A percentile compares a stretch with the other conserved stretches of the same genome.
Evolutionary conservation across 192 early-diverging fungal genomes (phyloP).

Genomic region (Gryganskiella cystojenkinii): DNA sequence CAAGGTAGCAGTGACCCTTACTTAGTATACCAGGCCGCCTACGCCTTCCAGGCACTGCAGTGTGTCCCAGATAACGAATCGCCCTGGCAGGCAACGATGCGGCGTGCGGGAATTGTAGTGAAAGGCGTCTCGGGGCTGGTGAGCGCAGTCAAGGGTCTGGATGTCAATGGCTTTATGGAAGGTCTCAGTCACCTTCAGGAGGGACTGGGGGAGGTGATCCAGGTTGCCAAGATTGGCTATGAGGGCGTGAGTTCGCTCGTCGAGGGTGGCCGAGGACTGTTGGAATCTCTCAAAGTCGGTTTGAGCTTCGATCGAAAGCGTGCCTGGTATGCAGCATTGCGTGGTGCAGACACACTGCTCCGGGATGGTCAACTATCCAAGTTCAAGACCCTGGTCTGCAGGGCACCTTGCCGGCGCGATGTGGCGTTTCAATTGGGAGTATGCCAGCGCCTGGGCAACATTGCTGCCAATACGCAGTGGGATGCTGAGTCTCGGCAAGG

Average conservation of each 20-base stretch:
- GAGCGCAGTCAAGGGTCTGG: not conserved
- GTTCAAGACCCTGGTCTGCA: not conserved
- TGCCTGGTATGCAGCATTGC: conserved; percentile 5
- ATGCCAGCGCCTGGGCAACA: not conserved
- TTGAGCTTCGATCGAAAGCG: not conserved
- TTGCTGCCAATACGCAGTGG: not conserved
- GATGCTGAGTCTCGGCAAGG: not conserved
- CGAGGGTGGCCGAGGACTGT: not conserved
- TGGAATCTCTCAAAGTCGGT: not conserved
- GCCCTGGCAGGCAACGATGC: not conserved
- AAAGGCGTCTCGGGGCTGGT: not conserved
- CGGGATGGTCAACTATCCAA: not conserved
- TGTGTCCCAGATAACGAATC: conserved; percentile 7
- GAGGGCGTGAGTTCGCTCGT: not conserved
- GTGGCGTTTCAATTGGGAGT: not conserved
- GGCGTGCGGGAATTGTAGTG: not conserved
- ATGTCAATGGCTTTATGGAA: not conserved
- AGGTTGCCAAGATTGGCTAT: not conserved
- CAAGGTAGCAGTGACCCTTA: not conserved
- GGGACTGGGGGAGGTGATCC: not conserved
- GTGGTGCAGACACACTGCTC: not conserved
- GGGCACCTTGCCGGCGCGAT: conserved; percentile 3
- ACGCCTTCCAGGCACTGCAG: conserved; percentile 1
- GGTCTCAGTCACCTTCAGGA: not conserved
- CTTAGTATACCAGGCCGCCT: conserved; percentile 1